These are phyloP conservation scores for Pseudopyricularia javanii DNA, from an alignment of 2,329 filamentous ascomycete species.

Conservation along the genomic window DNA sequence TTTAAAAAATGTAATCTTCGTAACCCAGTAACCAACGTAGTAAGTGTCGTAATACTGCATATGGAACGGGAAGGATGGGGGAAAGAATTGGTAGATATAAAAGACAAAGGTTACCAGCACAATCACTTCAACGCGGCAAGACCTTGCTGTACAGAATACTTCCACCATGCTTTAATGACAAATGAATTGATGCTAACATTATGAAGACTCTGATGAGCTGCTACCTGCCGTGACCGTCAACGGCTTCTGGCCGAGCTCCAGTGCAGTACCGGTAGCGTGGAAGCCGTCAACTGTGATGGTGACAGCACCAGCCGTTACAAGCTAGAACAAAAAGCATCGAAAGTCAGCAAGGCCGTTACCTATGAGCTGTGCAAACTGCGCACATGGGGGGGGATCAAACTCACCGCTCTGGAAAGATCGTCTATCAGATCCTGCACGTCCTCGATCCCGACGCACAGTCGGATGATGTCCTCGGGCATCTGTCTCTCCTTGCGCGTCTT, in stretches of 20 bases:
- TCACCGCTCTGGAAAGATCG: conserved; percentile 79
- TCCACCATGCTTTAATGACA: background rate
- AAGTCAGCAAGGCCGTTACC: background rate
- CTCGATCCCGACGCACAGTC: conserved; percentile 92
- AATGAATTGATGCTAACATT: background rate
- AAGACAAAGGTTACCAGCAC: background rate
- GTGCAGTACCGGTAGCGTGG: conserved; percentile 2
- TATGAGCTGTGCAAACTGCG: background rate
- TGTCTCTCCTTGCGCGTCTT: conserved; percentile 81
- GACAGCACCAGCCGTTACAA: conserved; percentile 3
- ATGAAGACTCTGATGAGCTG: background rate
- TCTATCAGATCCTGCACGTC: conserved; percentile 86
- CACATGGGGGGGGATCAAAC: too few relatives aligned
- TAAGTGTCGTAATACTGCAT: background rate
- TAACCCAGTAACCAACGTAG: background rate
- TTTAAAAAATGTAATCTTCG: background rate
- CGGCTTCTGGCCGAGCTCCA: conserved; percentile 1
- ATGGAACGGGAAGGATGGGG: background rate
- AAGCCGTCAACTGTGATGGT: conserved; percentile 3
- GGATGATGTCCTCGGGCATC: conserved; percentile 94
- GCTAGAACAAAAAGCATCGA: background rate
- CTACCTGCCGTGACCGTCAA: background rate
- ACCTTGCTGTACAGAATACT: background rate
- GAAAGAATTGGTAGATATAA: background rate
- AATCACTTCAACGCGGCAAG: background rate